Evolutionary conservation across 192 early-diverging fungal species (phyloP).

Genomic region (Gamsiella multidivaricata): DNA sequence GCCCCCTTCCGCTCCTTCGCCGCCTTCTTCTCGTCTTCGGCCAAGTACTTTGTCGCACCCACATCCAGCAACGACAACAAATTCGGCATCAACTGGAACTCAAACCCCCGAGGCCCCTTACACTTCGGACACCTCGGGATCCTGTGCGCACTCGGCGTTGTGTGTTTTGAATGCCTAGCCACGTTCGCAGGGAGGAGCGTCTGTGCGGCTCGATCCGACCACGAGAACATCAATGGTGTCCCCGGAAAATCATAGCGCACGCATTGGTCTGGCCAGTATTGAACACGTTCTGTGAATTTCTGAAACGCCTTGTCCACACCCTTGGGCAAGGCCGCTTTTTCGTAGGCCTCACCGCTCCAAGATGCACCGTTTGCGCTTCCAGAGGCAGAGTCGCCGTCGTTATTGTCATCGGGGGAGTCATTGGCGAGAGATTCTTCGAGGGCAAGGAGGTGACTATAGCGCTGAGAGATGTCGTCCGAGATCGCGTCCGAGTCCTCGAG

Average conservation of each 20-base stretch:
- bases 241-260: constrained; percentile 83
- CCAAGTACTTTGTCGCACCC: constrained; percentile 59
- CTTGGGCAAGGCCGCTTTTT: constrained; percentile 74
- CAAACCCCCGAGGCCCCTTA: constrained; percentile 77
- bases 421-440: constrained; percentile 51
- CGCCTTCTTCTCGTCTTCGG: constrained; percentile 45
- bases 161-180: constrained; percentile 37
- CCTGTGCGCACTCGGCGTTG: constrained; percentile 35
- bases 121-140: constrained; percentile 78
- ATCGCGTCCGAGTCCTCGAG: constrained; percentile 52
- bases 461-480: constrained; percentile 46
- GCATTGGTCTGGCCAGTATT: constrained; percentile 84
- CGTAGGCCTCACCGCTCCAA: constrained; percentile 88
- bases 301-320: constrained; percentile 86
- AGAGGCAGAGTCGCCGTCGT: constrained; percentile 9
- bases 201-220: constrained; percentile 62
- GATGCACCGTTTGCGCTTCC: constrained; percentile 19
- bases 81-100: constrained; percentile 94
- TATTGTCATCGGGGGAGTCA: constrained; percentile 37
- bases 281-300: constrained; percentile 78
- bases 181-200: constrained; percentile 43
- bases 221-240: constrained; percentile 73
- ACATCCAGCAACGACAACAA: constrained; percentile 78
- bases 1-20: constrained; percentile 52
- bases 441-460: constrained; percentile 61